Base-by-base conservation (phyloP, 441 rosid genomes). In the Populus hybrid region DNA sequence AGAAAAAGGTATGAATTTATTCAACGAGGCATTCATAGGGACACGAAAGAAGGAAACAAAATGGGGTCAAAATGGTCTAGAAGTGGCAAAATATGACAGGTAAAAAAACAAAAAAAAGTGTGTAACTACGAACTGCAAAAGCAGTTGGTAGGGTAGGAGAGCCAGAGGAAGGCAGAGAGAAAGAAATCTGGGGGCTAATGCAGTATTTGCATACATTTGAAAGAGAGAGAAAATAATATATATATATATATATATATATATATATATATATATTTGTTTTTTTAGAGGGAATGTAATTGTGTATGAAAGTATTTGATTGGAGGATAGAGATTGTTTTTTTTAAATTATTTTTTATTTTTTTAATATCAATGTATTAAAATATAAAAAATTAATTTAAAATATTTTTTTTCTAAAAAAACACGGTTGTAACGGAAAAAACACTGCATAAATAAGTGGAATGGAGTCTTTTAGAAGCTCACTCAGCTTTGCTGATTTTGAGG, bases 401-500 rank as follows among this genome's bases (percentile, higher is more conserved):
- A 34, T 34, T 34, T 6, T 5, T 34, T 5, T 34, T 34, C 36
- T 34, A 34, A 6, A 34, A 34, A 34, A 34, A 34, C 36, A 34
- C 8, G 36, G 36, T 34, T 34, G 36, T 34, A 34, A 34, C 36
- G 36, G 36, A 34, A 34, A 34, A 34, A 34, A 34, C 36, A 34
- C 36, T 6, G 36, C 36, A 34, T 53, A 53, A 50, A 23, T n/a
- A 10, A 24, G 28, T n/a, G 38, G 24, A 75, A 34, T 70, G 82
- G 82, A 87, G 91, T 87, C 76, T 81, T 79, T 79, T 78, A 83
- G 86, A 91, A 89, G 94, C 90, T 91, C 91, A 81, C 88, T 81
- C 88, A 84, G 90, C 79, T 82, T 82, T 87, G 88, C 94, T 93
- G 92, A 92, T 88, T 93, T 89, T 88, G 92, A 89, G 92, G 87